Evolutionary conservation across 805 yeast species (phyloP), one percentile per base, ranked within the genome.

Genomic region (Starmerella floris): DNA sequence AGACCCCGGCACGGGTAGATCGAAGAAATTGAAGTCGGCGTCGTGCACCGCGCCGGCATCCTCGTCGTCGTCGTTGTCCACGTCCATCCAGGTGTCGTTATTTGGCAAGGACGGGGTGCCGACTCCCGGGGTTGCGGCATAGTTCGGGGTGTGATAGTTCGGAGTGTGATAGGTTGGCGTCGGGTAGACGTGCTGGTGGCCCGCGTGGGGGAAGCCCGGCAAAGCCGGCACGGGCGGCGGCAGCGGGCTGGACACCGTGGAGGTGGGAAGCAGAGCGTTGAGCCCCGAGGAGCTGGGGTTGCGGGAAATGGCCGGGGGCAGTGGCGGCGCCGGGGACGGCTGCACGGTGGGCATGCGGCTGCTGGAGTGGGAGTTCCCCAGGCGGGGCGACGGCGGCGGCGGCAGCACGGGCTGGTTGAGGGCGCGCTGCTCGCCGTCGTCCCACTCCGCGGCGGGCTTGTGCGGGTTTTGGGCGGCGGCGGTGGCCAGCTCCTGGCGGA

Each of bases 11-110:
- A 41, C 27, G 6, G 52, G 51, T 2, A 39, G 42, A 26, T 64
- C 67, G 46, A 65, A 64, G 42, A 78, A 64, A 46, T 60, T 63
- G 50, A 64, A 64, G 40, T 64, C 68, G 0, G 68, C 68, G 28
- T 62, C 65, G 2, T 67, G 65, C 6, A 64, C 61, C 32, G 62
- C 66, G 15, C 47, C 50, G n/a, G 55, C 56, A 15, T 54, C 62
- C 16, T 35, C 46, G 5, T 42, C 44, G 23, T 42, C 49, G 15
- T 35, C 46, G 3, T 40, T 43, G 20, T 42, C 51, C 17, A 35
- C 44, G n/a, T 44, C 48, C 47, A 44, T 38, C 48, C 45, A 46
- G 13, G 15, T 17, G 4, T 42, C 49, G 3, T n/a, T 5, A n/a
- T 25, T 17, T 6, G 32, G 16, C 21, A 31, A 4, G 26, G 26